These are phyloP conservation scores for Rhizophagus sp. DNA, from an alignment of 192 early-diverging fungal species.

Conservation along the genomic window DNA sequence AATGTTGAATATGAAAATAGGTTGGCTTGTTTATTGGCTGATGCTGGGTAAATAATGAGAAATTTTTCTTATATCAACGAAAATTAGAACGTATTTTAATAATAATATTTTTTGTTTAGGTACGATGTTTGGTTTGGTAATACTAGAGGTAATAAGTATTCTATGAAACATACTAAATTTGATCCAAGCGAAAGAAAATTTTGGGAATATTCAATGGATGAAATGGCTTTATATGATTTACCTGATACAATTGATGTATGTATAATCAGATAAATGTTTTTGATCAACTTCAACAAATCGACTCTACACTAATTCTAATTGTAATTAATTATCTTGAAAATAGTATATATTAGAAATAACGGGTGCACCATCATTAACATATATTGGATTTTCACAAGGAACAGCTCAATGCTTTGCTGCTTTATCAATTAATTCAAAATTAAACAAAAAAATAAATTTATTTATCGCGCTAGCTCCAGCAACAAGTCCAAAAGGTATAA, in stretches of 20 bases:
- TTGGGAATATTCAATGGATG: slow-evolving; percentile 96
- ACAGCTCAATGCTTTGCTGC: slow-evolving; percentile 87
- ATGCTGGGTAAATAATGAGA: slow-evolving; percentile 56
- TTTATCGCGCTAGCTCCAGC: slow-evolving; percentile 93
- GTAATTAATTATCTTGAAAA: too few species aligned
- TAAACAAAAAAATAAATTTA: slow-evolving; percentile 84
- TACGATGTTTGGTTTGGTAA: slow-evolving; percentile 99
- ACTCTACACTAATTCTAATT: neutral
- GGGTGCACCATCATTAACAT: slow-evolving; percentile 74
- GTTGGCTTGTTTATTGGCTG: slow-evolving; percentile 83
- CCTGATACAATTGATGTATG: slow-evolving; percentile 80
- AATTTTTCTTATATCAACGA: neutral
- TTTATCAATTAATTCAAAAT: slow-evolving; percentile 70
- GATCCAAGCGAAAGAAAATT: slow-evolving; percentile 69
- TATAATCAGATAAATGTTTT: neutral
- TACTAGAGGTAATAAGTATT: slow-evolving; percentile 94
- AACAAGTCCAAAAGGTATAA: slow-evolving; percentile 70
- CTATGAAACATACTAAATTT: slow-evolving; percentile 75
- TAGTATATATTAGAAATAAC: slow-evolving; percentile 84
- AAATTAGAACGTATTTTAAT: neutral
- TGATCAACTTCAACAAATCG: neutral
- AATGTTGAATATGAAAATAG: slow-evolving; percentile 72
- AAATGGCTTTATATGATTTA: slow-evolving; percentile 83
- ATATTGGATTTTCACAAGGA: slow-evolving; percentile 98
- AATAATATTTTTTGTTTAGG: neutral